Evolutionary conservation across 768 basidiomycete species (phyloP).

Genomic region (Tulasnella sp.): DNA sequence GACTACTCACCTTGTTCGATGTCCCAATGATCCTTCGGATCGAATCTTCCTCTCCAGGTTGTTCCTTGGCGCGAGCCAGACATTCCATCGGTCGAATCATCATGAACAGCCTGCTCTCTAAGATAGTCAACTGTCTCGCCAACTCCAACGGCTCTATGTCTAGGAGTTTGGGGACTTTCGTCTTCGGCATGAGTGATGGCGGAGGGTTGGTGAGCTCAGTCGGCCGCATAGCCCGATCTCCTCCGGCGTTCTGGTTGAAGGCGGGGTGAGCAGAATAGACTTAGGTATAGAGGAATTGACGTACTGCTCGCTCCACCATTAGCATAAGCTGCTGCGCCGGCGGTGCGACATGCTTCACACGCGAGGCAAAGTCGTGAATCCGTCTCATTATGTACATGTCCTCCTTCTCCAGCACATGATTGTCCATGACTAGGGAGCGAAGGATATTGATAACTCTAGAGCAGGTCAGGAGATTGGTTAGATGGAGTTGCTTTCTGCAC

Average conservation of each 20-base stretch:
- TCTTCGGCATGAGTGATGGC: conserved; percentile 61
- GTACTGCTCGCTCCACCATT: conserved; percentile 69
- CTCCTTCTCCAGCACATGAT: conserved; percentile 75
- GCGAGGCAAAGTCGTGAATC: conserved; percentile 63
- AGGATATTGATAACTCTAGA: conserved; percentile 79
- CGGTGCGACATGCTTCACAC: conserved; percentile 40
- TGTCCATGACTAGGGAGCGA: conserved; percentile 78
- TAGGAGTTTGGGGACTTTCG: conserved; percentile 53
- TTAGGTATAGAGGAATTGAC: conserved; percentile 26
- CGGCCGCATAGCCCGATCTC: conserved; percentile 38
- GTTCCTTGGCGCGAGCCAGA: conserved; percentile 70
- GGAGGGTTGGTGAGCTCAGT: conserved; percentile 55
- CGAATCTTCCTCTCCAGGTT: conserved; percentile 58
- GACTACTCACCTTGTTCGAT: conserved; percentile 58
- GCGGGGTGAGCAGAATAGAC: background rate
- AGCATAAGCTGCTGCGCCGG: conserved; percentile 67
- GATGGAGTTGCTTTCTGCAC: background rate
- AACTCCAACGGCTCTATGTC: conserved; percentile 86
- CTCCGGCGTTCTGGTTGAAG: conserved; percentile 36
- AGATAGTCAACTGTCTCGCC: conserved; percentile 84
- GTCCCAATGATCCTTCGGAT: conserved; percentile 81
- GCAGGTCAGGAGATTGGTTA: background rate
- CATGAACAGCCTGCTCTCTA: conserved; percentile 80
- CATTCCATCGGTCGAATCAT: conserved; percentile 86
- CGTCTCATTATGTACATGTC: conserved; percentile 70